Percentiles rank a stretch among this genome's conserved stretches.
Evolutionary conservation across 129 eudicot species (phyloP).

Genomic region (Flaveria linearis): DNA sequence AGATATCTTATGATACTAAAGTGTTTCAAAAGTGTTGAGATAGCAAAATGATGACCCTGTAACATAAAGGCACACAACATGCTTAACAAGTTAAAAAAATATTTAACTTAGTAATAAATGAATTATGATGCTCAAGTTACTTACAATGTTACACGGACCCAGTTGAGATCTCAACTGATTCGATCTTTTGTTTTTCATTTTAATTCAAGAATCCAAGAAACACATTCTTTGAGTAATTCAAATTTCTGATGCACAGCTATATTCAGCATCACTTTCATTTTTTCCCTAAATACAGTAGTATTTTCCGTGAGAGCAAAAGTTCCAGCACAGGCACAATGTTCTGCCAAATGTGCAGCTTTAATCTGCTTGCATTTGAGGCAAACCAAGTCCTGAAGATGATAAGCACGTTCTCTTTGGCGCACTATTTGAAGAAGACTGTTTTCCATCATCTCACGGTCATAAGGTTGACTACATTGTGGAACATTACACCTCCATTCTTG

Average conservation of each 20-base stretch:
- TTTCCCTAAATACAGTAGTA: slow-evolving; percentile 50
- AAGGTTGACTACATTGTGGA: slow-evolving; percentile 93
- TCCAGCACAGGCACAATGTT: slow-evolving; percentile 90
- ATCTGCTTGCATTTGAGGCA: slow-evolving; percentile 83
- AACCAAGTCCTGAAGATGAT: slow-evolving; percentile 89
- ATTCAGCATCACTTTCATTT: slow-evolving; percentile 70
- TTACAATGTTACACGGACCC: too few relatives aligned
- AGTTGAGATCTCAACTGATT: too few relatives aligned
- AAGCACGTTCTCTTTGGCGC: slow-evolving; percentile 91
- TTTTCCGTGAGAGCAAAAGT: slow-evolving; percentile 75
- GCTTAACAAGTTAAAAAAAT: too few relatives aligned
- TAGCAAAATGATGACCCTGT: too few relatives aligned
- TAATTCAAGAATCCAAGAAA: slow-evolving; percentile 80
- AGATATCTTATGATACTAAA: too few relatives aligned
- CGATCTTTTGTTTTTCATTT: slow-evolving; percentile 13
- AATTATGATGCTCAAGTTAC: too few relatives aligned
- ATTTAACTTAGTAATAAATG: too few relatives aligned
- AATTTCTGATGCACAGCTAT: slow-evolving; percentile 78
- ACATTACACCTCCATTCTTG: slow-evolving; percentile 89
- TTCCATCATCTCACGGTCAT: slow-evolving; percentile 85
- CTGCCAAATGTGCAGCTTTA: slow-evolving; percentile 84
- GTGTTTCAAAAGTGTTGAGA: too few relatives aligned
- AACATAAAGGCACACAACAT: too few relatives aligned
- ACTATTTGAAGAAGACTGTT: slow-evolving; percentile 78
- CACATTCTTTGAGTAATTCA: slow-evolving; percentile 76